Percentiles rank a stretch among this genome's conserved stretches.
Evolutionary conservation across 768 basidiomycete species (phyloP).

Genomic region (Hemileccinum rubropunctum): DNA sequence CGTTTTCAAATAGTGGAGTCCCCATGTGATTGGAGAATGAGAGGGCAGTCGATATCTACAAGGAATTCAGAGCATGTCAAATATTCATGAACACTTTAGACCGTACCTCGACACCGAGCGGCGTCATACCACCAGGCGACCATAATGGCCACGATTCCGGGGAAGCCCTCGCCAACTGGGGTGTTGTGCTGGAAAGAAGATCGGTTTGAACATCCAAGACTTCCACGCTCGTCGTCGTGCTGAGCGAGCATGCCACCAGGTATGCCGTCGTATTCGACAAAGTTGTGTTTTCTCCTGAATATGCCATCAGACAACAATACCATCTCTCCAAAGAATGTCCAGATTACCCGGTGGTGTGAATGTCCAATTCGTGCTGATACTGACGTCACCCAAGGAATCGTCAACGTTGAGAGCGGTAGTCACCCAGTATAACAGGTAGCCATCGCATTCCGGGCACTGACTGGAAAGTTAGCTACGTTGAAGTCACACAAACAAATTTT

Average conservation of each 20-base stretch:
- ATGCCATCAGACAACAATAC: neutral
- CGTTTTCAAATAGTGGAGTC: too few relatives aligned
- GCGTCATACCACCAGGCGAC: neutral
- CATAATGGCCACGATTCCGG: neutral
- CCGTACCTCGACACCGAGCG: neutral
- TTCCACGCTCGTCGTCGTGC: neutral
- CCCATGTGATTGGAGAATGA: too few relatives aligned
- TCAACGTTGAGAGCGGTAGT: neutral
- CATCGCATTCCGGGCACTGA: neutral
- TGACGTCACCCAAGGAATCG: neutral
- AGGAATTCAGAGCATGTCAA: too few relatives aligned
- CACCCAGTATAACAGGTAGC: neutral
- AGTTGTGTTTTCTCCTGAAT: neutral
- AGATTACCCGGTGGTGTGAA: neutral
- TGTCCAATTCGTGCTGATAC: neutral
- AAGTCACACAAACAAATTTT: neutral
- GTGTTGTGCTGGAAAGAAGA: neutral
- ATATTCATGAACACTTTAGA: too few relatives aligned
- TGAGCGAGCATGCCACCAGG: neutral
- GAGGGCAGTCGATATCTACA: too few relatives aligned
- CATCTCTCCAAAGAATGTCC: neutral
- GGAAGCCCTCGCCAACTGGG: neutral
- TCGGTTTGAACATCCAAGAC: neutral
- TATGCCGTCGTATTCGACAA: neutral
- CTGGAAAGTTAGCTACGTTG: neutral